A percentile compares a stretch with the other conserved stretches of the same genome.
Conservation (phyloP, 2,329 filamentous ascomycete genomes). For the Cadophora sp. region DNA sequence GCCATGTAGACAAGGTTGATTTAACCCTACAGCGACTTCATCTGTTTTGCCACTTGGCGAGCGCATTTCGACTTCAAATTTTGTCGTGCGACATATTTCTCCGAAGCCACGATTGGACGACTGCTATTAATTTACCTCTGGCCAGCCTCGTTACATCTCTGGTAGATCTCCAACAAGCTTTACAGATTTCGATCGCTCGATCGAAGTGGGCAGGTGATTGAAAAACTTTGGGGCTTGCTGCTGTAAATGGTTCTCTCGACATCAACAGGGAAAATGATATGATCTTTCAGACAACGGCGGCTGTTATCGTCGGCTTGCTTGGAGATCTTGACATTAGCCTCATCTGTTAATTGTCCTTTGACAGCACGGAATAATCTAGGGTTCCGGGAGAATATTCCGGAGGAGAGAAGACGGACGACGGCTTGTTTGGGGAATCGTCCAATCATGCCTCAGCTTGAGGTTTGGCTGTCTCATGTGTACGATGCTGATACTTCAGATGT, state of each 20-base stretch:
- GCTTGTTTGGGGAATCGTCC: background rate
- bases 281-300: conserved; percentile 10
- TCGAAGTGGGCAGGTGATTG: background rate
- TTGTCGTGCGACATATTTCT: conserved; percentile 1
- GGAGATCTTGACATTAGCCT: conserved; percentile 26
- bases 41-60: background rate
- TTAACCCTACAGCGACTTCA: conserved; percentile 1
- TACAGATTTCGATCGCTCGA: background rate
- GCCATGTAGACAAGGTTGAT: background rate
- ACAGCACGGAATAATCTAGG: background rate
- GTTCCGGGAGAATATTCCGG: background rate
- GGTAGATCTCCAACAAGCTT: background rate
- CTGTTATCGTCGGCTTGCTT: conserved; percentile 14
- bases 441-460: background rate
- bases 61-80: background rate
- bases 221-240: background rate
- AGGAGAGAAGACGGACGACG: background rate
- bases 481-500: conserved; percentile 10
- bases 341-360: conserved; percentile 15
- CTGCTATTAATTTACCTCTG: conserved; percentile 8
- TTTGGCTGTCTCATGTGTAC: conserved; percentile 9
- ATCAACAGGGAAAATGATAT: background rate
- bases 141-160: conserved; percentile 7
- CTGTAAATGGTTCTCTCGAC: background rate
- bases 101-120: background rate